Conservation (phyloP, 495 filamentous ascomycete genomes). For the Penicillium desertorum region DNA sequence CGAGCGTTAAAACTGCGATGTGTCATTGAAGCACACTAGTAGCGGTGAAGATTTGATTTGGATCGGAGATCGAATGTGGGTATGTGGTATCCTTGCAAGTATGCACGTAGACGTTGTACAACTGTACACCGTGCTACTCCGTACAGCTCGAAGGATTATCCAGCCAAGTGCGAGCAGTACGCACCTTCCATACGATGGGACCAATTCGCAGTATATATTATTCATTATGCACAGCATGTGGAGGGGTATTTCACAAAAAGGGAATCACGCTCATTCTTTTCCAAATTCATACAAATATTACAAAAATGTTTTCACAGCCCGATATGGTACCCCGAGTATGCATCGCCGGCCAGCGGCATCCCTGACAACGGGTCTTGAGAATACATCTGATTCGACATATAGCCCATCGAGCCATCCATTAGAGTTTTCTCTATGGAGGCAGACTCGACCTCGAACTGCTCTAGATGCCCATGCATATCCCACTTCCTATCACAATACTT, state of each 20-base stretch:
- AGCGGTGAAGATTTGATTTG: no score
- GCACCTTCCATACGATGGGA: background rate
- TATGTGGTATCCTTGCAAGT: background rate
- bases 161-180: background rate
- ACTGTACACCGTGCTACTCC: background rate
- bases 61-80: no score
- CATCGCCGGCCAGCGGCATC: constrained; percentile 31
- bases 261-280: background rate
- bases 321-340: constrained; percentile 23
- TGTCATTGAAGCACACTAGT: no score
- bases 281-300: background rate
- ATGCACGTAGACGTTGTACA: background rate
- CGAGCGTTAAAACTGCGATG: no score
- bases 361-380: constrained; percentile 12
- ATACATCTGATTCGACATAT: constrained; percentile 17
- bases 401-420: constrained; percentile 15
- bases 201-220: constrained; percentile 4
- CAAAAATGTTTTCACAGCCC: constrained; percentile 10
- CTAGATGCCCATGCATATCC: constrained; percentile 30
- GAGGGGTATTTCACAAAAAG: constrained; percentile 10
- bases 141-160: background rate
- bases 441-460: constrained; percentile 37
- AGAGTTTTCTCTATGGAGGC: constrained; percentile 18
- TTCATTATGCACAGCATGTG: constrained; percentile 4
- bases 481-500: constrained; percentile 38